Evolutionary conservation across 805 yeast genomes (phyloP), one percentile per base, ranked within the genome.

Genomic region (Saccharomycopsis olivae): DNA sequence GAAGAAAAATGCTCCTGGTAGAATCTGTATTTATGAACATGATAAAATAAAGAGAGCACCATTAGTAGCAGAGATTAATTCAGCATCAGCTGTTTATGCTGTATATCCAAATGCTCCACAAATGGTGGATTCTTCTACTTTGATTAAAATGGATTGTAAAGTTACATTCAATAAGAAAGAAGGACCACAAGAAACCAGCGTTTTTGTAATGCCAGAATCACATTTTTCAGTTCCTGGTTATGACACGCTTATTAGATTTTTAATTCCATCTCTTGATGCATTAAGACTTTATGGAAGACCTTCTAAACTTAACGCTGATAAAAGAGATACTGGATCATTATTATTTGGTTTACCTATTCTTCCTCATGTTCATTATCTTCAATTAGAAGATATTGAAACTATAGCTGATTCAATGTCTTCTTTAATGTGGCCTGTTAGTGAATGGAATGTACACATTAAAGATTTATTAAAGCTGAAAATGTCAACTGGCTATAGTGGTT

Each of bases 91-190:
- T 5, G 78, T 85, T 16, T 79, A 81, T 49, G 96, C 98, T 1
- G 77, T 88, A n/a, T 92, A 86, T 58, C 98, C 98, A 10, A 87
- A 84, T 53, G 70, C 87, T 36, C 78, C 79, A 19, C 64, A 73
- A 46, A 71, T 89, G 47, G 82, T 92, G 47, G 95, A 89, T 60
- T 77, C 77, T 46, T 77, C 89, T 39, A 85, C 96, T 2, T 76
- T 92, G 71, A 71, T 89, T 54, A 92, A 92, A 55, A 58, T 89
- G 40, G 96, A 88, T 55, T 96, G 96, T 35, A 66, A 71, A 30
- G 84, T 88, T 24, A 61, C 66, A 40, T 80, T 80, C 48, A 70
- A 71, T 40, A 64, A 65, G 42, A 62, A 66, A 29, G 69, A 68
- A 14, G 57, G 60, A 0, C 69, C 76, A 10, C 69, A 69, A 46